Evolutionary conservation across 2,329 filamentous ascomycete genomes (phyloP).

Genomic region (Botrytis aclada): DNA sequence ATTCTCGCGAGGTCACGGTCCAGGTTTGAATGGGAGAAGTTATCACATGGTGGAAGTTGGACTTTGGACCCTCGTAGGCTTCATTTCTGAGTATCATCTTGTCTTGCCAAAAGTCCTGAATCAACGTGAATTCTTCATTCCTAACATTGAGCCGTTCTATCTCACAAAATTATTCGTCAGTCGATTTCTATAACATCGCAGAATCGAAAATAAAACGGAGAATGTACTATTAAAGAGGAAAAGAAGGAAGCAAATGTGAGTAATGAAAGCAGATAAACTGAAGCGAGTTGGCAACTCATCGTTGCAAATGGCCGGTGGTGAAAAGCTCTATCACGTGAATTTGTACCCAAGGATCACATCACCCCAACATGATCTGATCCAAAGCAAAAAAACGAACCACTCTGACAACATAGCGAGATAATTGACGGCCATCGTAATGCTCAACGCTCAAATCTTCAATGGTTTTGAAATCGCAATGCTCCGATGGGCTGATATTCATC

Average conservation of each 20-base stretch:
- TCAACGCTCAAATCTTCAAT: neutral
- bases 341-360: neutral
- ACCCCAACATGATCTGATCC: slow-evolving; percentile 6
- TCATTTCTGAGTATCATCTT: neutral
- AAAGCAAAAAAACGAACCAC: slow-evolving; percentile 7
- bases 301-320: neutral
- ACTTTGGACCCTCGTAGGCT: neutral
- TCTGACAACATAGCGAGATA: neutral
- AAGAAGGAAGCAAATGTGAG: neutral
- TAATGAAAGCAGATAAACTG: neutral
- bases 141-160: neutral
- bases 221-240: neutral
- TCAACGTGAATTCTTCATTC: neutral
- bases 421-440: neutral
- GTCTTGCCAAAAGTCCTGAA: neutral
- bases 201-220: neutral
- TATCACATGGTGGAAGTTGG: neutral
- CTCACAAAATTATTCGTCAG: neutral
- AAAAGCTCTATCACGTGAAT: neutral
- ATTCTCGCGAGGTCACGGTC: neutral
- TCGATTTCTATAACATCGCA: neutral
- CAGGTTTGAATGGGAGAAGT: neutral
- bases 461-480: neutral
- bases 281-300: neutral
- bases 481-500: slow-evolving; percentile 10